These are phyloP conservation scores for Triticum aestivum DNA, from an alignment of 176 grass and related monocot species.

Conservation along the genomic window DNA sequence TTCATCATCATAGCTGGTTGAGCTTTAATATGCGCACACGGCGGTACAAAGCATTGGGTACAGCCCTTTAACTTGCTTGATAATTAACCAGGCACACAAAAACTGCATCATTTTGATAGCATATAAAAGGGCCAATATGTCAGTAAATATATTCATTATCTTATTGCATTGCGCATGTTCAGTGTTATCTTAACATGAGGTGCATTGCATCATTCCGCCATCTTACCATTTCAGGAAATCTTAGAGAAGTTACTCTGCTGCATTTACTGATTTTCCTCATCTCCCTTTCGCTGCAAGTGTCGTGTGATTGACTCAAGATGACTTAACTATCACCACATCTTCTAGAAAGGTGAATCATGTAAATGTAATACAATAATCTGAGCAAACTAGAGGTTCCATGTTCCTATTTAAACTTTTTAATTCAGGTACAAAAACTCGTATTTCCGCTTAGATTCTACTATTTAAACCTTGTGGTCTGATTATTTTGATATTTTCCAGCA, in stretches of 20 bases:
- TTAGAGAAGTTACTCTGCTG: neutral
- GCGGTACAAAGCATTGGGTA: neutral
- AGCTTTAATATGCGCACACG: neutral
- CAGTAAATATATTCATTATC: neutral
- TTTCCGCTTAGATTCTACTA: conserved; percentile 5
- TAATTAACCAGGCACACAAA: neutral
- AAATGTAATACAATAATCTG: neutral
- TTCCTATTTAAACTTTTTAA: neutral
- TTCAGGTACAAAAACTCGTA: neutral
- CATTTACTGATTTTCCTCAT: neutral
- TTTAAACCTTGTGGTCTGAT: too few species aligned
- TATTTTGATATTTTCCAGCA: too few species aligned
- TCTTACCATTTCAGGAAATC: neutral
- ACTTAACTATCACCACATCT: neutral
- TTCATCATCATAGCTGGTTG: neutral
- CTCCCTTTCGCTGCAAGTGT: neutral
- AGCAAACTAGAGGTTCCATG: neutral
- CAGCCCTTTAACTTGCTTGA: neutral
- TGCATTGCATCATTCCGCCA: conserved; percentile 4
- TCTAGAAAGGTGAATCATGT: neutral
- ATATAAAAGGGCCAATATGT: neutral
- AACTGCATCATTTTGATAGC: neutral
- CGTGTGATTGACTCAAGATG: conserved; percentile 7
- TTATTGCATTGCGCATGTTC: neutral
- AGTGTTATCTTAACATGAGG: neutral